Conservation (phyloP, 2,329 filamentous ascomycete genomes). For the Grosmannia serpens region DNA sequence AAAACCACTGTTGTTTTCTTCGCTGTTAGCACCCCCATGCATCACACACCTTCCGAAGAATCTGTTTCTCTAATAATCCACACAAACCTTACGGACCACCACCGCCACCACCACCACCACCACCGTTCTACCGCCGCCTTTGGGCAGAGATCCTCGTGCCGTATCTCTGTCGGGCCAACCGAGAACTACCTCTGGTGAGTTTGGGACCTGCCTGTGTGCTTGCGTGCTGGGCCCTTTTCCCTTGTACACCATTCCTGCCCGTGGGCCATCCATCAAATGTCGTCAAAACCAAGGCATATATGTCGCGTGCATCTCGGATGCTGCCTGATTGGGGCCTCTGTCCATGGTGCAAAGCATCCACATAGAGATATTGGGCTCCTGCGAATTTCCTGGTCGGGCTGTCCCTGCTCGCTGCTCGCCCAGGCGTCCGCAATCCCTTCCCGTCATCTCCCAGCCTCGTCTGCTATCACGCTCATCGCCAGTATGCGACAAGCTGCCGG, state of each 20-base stretch:
- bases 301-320: constrained; percentile 6
- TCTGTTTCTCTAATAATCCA: constrained; percentile 8
- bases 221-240: not conserved
- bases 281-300: constrained; percentile 7
- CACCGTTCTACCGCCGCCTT: not conserved
- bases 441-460: constrained; percentile 12
- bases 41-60: constrained; percentile 10
- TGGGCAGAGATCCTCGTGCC: not conserved
- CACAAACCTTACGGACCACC: not conserved
- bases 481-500: constrained; percentile 10
- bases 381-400: constrained; percentile 2
- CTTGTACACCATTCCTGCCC: not conserved
- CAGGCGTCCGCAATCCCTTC: constrained; percentile 9
- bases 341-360: not conserved
- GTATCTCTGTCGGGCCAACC: not conserved
- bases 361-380: not conserved
- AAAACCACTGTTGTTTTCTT: constrained; percentile 7
- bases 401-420: no score
- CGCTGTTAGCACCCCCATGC: constrained; percentile 7
- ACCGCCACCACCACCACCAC: not conserved
- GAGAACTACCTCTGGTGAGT: not conserved
- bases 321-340: not conserved
- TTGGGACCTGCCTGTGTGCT: not conserved
- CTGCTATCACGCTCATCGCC: constrained; percentile 7
- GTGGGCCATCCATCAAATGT: constrained; percentile 7